A percentile compares a stretch with the other conserved stretches of the same genome.
phyloP scores from a whole-genome alignment of 2,329 filamentous ascomycete species.

The Chaetomium sp. region DNA sequence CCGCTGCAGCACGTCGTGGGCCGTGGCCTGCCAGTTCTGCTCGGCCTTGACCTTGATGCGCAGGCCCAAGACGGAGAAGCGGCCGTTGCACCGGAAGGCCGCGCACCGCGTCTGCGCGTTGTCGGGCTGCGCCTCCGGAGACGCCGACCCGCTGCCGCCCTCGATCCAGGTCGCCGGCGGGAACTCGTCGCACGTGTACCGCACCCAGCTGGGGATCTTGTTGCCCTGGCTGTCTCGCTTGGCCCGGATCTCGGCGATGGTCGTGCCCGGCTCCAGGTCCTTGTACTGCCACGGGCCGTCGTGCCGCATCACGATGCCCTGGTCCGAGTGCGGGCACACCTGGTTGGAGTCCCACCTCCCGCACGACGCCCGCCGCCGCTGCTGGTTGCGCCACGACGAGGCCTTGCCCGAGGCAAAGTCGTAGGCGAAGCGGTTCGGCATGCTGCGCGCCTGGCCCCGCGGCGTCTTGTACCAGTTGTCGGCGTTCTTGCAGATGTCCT shows the following conservation, averaged over 20 bases:
- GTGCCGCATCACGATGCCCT: conserved; percentile 11
- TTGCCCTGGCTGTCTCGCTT: neutral
- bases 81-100: conserved; percentile 9
- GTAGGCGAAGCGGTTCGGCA: conserved; percentile 40
- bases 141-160: conserved; percentile 18
- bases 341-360: conserved; percentile 10
- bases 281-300: conserved; percentile 17
- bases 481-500: conserved; percentile 22
- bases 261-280: conserved; percentile 14
- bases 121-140: neutral
- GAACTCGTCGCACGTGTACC: conserved; percentile 29
- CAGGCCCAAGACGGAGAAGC: neutral
- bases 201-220: conserved; percentile 13
- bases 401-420: conserved; percentile 35
- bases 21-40: conserved; percentile 11
- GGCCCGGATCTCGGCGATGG: conserved; percentile 1
- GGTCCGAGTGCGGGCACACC: conserved; percentile 13
- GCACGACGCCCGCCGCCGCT: conserved; percentile 7
- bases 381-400: neutral
- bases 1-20: neutral
- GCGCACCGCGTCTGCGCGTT: conserved; percentile 15
- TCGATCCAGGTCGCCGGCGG: conserved; percentile 26
- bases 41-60: conserved; percentile 15
- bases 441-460: conserved; percentile 10
- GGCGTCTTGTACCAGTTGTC: conserved; percentile 12